Evolutionary conservation across 345 rosid species (phyloP), one percentile per base, ranked within the genome.

Genomic region (Isatis tinctoria): DNA sequence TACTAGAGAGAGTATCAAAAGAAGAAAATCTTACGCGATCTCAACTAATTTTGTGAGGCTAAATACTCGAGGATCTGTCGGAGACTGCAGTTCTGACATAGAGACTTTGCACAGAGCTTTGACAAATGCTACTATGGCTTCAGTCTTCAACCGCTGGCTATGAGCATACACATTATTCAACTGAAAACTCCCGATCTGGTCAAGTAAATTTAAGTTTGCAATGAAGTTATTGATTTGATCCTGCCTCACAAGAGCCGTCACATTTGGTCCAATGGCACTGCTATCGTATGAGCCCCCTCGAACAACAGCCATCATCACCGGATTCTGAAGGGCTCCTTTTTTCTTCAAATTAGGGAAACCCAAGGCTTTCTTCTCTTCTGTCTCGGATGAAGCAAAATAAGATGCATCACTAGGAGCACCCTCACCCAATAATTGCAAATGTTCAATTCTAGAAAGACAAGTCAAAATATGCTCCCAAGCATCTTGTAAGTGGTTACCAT

Each of bases 1-100:
- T n/a, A 54, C 32, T 53, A 53, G n/a, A 56, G 39, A 33, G 59
- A 22, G 60, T 59, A 17, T 18, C 49, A 44, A 45, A 72, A 35
- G 78, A 66, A 57, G 67, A 76, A 74, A 68, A 32, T 53, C 94
- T 83, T 89, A 93, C 98, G 96, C 90, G 73, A 93, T 93, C 82
- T 93, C 97, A 77, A 93, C 96, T 41, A 93, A 76, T 86, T 93
- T 93, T 60, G 98, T 93, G 63, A 93, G 90, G 86, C 98, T 85
- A 84, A 93, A 93, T 48, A 93, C 98, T 70, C 98, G 97, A 78
- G 98, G 98, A 67, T 93, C 98, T n/a, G 96, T 91, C 56, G 93
- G 95, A 77, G 97, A 91, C 82, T 91, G 98, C 88, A 93, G 82
- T 80, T 93, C 98, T 44, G 85, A 83, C 82, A 93, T 91, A 57